Base-by-base conservation (phyloP, 345 rosid species). In the Garcia nutans region DNA sequence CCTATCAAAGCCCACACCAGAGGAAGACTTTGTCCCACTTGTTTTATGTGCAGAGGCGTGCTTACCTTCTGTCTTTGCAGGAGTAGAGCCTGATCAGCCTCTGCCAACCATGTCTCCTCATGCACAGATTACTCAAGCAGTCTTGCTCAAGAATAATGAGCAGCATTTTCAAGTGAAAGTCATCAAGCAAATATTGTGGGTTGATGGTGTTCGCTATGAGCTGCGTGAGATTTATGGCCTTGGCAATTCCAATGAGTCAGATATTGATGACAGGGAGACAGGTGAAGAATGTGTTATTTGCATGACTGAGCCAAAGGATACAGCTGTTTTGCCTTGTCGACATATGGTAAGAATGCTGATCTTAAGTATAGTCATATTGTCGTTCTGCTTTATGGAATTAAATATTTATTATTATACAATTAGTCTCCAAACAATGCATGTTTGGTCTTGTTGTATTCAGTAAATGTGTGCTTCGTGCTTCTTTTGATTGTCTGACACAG, bases 271-370 rank as follows among this genome's bases (percentile, higher is more conserved):
- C 31, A 73, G 56, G 74, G 86, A 77, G 42, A 65, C 86, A 7
- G 85, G 83, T 44, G 78, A 79, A 70, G 86, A 82, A 79, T 86
- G 91, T 65, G 78, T 82, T 49, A 86, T 88, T 61, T 88, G 89
- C 84, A 72, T 82, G 81, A 80, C 80, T 8, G 86, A 85, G 72
- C 91, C 87, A 8, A 84, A 79, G 74, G 84, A 81, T 71, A 87
- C 88, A 0, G 78, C 84, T 37, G 76, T 79, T 76, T 59, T 88
- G 67, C 88, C 87, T 74, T 86, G 91, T 70, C 73, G 89, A 65
- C 87, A 88, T 79, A 77, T 88, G 88, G 90, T 87, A 66, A 85
- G 83, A 42, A 26, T 73, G 15, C 57, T 33, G 56, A 54, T 26
- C 45, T 70, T 55, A 7, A 19, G 20, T 54, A 23, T 47, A 54